A percentile compares a stretch with the other conserved stretches of the same genome.
phyloP scores from a whole-genome alignment of 2,329 filamentous ascomycete genomes.

The Botrytis cinerea region DNA sequence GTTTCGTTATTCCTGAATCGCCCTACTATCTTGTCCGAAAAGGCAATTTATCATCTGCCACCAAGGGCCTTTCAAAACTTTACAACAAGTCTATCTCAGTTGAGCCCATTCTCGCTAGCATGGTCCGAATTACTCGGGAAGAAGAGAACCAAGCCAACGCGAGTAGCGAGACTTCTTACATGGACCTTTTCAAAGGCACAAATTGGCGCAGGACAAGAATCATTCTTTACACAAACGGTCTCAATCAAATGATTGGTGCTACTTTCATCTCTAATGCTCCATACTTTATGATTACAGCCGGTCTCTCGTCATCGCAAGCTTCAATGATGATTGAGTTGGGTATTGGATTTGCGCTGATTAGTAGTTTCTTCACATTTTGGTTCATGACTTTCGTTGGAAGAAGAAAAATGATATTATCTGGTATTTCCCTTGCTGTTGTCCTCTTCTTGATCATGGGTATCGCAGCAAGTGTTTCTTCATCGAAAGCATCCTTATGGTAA shows the following conservation, averaged over 20 bases:
- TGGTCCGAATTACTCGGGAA: background rate
- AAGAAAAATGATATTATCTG: slow-evolving; percentile 11
- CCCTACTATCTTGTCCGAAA: background rate
- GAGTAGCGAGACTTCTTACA: slow-evolving; percentile 1
- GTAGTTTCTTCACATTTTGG: slow-evolving; percentile 13
- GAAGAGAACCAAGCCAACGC: background rate
- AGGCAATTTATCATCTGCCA: background rate
- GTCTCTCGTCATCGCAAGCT: background rate
- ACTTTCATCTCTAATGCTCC: slow-evolving; percentile 16
- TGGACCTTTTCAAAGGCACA: slow-evolving; percentile 13
- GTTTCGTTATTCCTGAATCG: background rate
- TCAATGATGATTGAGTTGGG: slow-evolving; percentile 18
- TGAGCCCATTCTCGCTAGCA: background rate
- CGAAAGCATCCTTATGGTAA: background rate
- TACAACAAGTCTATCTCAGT: background rate
- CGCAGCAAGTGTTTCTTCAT: background rate
- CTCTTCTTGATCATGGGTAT: background rate
- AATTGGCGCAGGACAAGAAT: slow-evolving; percentile 18
- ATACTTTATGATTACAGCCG: slow-evolving; percentile 11
- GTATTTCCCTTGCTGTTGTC: background rate
- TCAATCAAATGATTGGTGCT: slow-evolving; percentile 19
- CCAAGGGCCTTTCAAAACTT: background rate
- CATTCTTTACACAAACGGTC: slow-evolving; percentile 9
- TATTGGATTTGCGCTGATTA: slow-evolving; percentile 14
- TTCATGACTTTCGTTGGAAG: slow-evolving; percentile 16